Percentiles rank a stretch among this genome's conserved stretches.
phyloP scores from a whole-genome alignment of 2,329 filamentous ascomycete genomes.

The Neobulgaria alba region DNA sequence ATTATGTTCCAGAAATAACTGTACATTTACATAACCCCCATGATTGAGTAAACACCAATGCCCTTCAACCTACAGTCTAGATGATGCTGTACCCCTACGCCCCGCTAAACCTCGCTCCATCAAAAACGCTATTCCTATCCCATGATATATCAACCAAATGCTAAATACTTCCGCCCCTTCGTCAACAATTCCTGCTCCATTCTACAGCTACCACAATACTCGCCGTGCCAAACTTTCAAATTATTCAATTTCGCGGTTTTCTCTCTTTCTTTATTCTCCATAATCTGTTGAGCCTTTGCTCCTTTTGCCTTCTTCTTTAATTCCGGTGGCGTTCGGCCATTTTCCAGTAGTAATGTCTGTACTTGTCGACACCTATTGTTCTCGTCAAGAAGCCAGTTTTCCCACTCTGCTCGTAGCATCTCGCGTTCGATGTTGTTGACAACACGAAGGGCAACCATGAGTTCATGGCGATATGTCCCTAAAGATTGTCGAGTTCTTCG shows the following conservation, averaged over 20 bases:
- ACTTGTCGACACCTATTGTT: constrained; percentile 63
- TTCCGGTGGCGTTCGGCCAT: constrained; percentile 13
- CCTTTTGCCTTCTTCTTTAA: constrained; percentile 20
- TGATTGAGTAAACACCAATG: too few relatives aligned
- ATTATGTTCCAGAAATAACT: too few relatives aligned
- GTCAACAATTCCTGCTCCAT: constrained; percentile 25
- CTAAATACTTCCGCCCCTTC: constrained; percentile 15
- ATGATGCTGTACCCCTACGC: too few relatives aligned
- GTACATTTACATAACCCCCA: too few relatives aligned
- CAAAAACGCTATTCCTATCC: background rate
- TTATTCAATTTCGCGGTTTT: constrained; percentile 33
- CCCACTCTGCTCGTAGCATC: constrained; percentile 81
- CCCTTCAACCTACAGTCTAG: too few relatives aligned
- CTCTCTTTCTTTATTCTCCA: constrained; percentile 16
- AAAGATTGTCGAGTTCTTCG: constrained; percentile 75
- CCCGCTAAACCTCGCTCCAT: background rate
- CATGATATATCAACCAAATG: constrained; percentile 16
- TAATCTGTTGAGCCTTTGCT: constrained; percentile 13
- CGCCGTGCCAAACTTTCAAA: constrained; percentile 46
- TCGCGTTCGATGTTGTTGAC: constrained; percentile 85
- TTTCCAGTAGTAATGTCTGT: constrained; percentile 36
- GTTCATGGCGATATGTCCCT: constrained; percentile 76
- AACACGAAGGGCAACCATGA: constrained; percentile 82
- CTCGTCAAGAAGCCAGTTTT: constrained; percentile 83
- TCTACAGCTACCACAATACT: constrained; percentile 54